Evolutionary conservation across 2,329 filamentous ascomycete species (phyloP), one percentile per base, ranked within the genome.

Genomic region (Cercospora sp.): DNA sequence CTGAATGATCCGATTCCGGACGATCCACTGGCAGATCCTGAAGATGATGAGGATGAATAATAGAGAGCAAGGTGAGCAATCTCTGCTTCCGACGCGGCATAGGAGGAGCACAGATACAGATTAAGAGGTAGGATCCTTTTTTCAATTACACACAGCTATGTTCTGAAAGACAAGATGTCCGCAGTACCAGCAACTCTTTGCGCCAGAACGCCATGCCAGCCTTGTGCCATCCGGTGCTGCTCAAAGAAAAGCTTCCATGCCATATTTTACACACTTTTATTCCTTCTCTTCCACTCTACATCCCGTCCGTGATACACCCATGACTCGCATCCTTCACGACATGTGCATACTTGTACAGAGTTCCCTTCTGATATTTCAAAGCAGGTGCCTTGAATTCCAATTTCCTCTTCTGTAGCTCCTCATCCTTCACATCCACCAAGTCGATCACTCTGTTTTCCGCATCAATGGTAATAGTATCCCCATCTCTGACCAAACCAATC

Each of bases 401-500:
- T 74, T 80, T 82, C 72, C 87, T 77, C 76, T 81, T 79, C 30
- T 80, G 82, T 68, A 88, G 74, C 79, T 92, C 91, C 66, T 86
- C 85, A 24, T 91, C 86, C 13, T 87, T 83, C 7, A 94, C 85
- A 45, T 90, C 83, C 3, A 92, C 83, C 57, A 79, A 76, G 72
- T 86, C 93, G 79, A 85, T 87, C 61, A 84, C 85, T 55, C 87
- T 87, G 77, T 88, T 88, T 79, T 94, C 90, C 0, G 93, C 91
- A 75, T 97, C 92, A 69, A 97, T 96, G 60, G 89, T 88, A 73
- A 97, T 90, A 67, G 85, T 85, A 78, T 97, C 93, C 28, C 93
- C 93, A 73, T 97, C 90, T 74, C 86, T 80, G n/a, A 95, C 90
- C 10, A 97, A 85, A 13, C 87, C 93, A 70, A 97, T 95, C 2